Percentiles rank a stretch among this genome's conserved stretches.
Evolutionary conservation across 2,329 filamentous ascomycete species (phyloP).

Genomic region (Calcarisporium arbuscula): DNA sequence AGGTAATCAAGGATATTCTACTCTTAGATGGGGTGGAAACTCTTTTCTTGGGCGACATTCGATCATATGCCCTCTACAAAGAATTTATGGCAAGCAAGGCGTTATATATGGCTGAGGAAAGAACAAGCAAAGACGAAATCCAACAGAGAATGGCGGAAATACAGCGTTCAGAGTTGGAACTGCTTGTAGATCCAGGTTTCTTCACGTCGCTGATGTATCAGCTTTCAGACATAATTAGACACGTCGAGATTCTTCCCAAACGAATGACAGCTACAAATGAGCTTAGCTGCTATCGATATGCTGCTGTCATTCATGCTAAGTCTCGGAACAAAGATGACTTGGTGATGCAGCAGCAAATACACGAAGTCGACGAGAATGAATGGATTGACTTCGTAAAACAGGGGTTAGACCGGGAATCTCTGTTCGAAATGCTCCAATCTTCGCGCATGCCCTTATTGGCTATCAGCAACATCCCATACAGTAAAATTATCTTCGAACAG

Average conservation of each 20-base stretch:
- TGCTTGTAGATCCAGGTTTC: slow-evolving; percentile 18
- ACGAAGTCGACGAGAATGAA: not conserved
- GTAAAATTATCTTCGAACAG: slow-evolving; percentile 23
- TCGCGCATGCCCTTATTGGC: slow-evolving; percentile 4
- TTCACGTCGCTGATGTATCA: too few relatives aligned
- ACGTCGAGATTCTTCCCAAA: slow-evolving; percentile 7
- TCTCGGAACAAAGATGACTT: not conserved
- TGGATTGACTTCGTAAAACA: not conserved
- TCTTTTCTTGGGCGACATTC: slow-evolving; percentile 17
- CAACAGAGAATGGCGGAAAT: slow-evolving; percentile 9
- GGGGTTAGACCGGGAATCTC: slow-evolving; percentile 3
- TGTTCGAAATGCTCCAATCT: slow-evolving; percentile 9
- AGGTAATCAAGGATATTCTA: slow-evolving; percentile 12
- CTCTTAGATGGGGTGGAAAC: slow-evolving; percentile 1
- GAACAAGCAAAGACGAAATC: slow-evolving; percentile 4
- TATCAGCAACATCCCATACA: slow-evolving; percentile 19
- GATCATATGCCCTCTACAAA: slow-evolving; percentile 12
- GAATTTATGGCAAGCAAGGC: slow-evolving; percentile 12
- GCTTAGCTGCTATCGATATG: not conserved
- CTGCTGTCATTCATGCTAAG: not conserved
- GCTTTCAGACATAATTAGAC: too few relatives aligned
- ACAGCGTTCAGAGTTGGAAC: slow-evolving; percentile 12
- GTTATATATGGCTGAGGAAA: slow-evolving; percentile 1
- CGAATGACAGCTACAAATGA: slow-evolving; percentile 6
- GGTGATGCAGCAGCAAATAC: not conserved